Evolutionary conservation across 306 rosid genomes (phyloP).

Genomic region (Prinsepia uniflora): DNA sequence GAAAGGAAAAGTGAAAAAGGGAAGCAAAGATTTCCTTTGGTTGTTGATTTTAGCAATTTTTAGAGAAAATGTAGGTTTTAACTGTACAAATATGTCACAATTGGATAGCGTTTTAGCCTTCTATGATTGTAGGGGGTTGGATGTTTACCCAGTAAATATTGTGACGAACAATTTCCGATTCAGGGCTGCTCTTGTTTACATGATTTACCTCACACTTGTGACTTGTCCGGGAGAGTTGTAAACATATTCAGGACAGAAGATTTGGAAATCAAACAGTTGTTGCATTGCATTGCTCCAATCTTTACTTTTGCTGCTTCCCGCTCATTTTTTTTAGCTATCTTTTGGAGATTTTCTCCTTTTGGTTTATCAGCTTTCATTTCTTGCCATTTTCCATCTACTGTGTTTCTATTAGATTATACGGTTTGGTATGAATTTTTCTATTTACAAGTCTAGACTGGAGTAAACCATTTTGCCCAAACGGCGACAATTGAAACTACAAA

Average conservation of each 20-base stretch:
- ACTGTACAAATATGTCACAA: constrained; percentile 77
- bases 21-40: constrained; percentile 26
- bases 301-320: neutral
- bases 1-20: constrained; percentile 7
- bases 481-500: too few relatives aligned
- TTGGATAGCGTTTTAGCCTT: constrained; percentile 53
- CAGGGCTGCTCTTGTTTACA: constrained; percentile 45
- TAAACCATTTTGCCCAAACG: too few relatives aligned
- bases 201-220: constrained; percentile 7
- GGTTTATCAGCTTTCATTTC: too few relatives aligned
- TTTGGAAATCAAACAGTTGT: constrained; percentile 1
- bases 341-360: neutral
- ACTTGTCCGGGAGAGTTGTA: constrained; percentile 18
- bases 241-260: constrained; percentile 13
- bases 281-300: constrained; percentile 5
- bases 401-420: too few relatives aligned
- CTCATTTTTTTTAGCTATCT: neutral
- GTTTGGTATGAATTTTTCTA: too few relatives aligned
- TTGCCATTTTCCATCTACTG: too few relatives aligned
- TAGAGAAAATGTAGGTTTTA: constrained; percentile 59
- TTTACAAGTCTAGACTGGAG: too few relatives aligned
- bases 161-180: constrained; percentile 38
- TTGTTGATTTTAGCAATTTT: constrained; percentile 46
- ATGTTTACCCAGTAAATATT: constrained; percentile 41
- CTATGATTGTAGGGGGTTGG: constrained; percentile 53